These are phyloP conservation scores for Globisporangium perplexum DNA, from an alignment of 352 stramenopile genomes.

Conservation along the genomic window DNA sequence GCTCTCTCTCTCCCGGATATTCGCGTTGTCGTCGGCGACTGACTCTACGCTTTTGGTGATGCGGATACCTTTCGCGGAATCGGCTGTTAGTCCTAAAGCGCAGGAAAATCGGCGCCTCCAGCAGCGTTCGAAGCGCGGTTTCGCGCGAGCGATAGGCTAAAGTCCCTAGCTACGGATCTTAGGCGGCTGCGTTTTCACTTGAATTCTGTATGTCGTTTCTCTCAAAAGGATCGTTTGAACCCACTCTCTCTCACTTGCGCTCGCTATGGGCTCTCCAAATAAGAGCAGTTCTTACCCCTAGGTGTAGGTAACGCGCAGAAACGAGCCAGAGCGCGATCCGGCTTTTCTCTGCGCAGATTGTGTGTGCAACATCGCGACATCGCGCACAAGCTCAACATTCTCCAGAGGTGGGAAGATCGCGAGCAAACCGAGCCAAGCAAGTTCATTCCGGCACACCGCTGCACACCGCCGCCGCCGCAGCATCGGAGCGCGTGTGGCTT, in stretches of 20 bases:
- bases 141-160: too few relatives aligned
- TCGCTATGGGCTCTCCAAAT: neutral
- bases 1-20: neutral
- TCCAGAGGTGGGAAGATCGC: too few relatives aligned
- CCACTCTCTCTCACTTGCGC: neutral
- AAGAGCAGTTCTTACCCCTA: neutral
- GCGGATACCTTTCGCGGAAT: neutral
- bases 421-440: too few relatives aligned
- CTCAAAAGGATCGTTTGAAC: neutral
- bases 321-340: neutral
- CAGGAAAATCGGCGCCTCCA: too few relatives aligned
- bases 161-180: neutral
- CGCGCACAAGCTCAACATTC: neutral
- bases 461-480: too few relatives aligned
- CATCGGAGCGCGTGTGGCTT: too few relatives aligned
- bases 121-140: too few relatives aligned
- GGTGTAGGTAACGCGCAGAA: slow-evolving; percentile 4
- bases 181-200: neutral
- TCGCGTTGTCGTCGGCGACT: neutral
- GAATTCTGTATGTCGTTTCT: neutral
- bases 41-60: neutral
- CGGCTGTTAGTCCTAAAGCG: neutral
- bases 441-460: too few relatives aligned
- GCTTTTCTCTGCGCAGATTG: too few relatives aligned
- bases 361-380: neutral